Base-by-base conservation (phyloP, 768 basidiomycete genomes). In the Suillus paluster region DNA sequence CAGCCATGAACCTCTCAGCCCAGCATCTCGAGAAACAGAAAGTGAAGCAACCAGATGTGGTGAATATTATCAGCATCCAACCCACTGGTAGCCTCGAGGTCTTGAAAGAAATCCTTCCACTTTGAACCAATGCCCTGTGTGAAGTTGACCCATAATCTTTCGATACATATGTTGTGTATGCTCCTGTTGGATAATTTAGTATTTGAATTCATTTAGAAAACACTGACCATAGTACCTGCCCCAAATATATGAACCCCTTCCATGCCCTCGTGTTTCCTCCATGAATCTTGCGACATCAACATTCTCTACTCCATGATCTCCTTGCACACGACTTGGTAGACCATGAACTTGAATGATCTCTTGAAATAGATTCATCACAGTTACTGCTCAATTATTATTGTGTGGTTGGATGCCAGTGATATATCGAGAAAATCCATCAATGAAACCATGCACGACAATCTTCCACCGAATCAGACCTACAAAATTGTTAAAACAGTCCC, bases 91-190 rank as follows among this genome's bases (percentile, higher is more conserved):
- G 59, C 42, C 58, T 86, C 83, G 21, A 86, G 70, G 10, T 79
- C 75, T 2, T 78, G 76, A 67, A 85, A 85, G 68, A 85, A 83
- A 56, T 80, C 70, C 54, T 79, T 81, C 68, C 82, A 75, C 60
- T 76, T 76, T 6, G 74, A 60, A 2, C 78, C 76, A 63, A 78
- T 70, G 0, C 71, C 73, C 19, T 46, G 19, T 0, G 76, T 80
- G 72, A 78, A 57, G 64, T 81, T 76, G 33, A 68, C 68, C 79
- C 80, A 81, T 1, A 81, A 65, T 2, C 74, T 65, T 52, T 81
- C 78, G 36, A 80, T 78, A 0, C 77, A 67, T 7, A 72, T 77
- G 53, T 80, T 81, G 61, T 81, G 75, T 14, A 81, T 75, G 66
- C 75, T 77, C 48, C 78, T 79, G 56, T 11, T 52, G 42, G 21